phyloP scores from a whole-genome alignment of 2,329 filamentous ascomycete genomes.

The Colletotrichum lindemuthianum region DNA sequence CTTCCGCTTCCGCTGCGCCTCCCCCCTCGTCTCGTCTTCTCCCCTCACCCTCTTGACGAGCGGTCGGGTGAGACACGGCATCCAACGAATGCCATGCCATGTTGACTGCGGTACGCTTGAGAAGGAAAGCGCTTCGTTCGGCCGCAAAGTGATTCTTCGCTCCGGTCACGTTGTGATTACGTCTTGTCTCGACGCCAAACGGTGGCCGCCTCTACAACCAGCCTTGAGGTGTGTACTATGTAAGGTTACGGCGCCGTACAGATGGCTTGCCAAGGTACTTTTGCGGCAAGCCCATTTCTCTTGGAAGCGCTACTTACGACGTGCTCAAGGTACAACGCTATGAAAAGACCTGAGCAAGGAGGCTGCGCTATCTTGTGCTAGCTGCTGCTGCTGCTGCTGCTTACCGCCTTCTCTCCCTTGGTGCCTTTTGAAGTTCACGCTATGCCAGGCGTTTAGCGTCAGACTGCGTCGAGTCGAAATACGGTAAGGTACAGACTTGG shows the following conservation, averaged over 20 bases:
- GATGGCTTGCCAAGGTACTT: constrained; percentile 26
- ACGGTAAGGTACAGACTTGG: too few relatives aligned
- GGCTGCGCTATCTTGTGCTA: constrained; percentile 14
- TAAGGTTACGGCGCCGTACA: not conserved
- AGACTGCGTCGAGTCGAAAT: not conserved
- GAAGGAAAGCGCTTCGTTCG: not conserved
- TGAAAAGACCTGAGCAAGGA: constrained; percentile 2
- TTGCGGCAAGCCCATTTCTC: constrained; percentile 23
- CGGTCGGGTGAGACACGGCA: constrained; percentile 18
- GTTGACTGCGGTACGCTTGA: too few relatives aligned
- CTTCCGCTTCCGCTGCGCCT: not conserved
- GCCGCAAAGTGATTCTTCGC: not conserved
- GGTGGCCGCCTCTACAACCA: not conserved
- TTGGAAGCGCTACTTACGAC: not conserved
- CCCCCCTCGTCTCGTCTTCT: not conserved
- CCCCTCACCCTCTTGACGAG: not conserved
- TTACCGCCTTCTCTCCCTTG: constrained; percentile 28
- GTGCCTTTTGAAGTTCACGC: not conserved
- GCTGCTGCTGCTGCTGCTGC: not conserved
- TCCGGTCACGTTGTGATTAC: constrained; percentile 17
- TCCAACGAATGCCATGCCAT: not conserved
- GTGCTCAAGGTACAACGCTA: not conserved
- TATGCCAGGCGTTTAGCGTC: constrained; percentile 23
- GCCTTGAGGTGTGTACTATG: not conserved
- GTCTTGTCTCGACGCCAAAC: not conserved